phyloP scores from a whole-genome alignment of 1,284 basidiomycete genomes.

The Xanthoconium separans region DNA sequence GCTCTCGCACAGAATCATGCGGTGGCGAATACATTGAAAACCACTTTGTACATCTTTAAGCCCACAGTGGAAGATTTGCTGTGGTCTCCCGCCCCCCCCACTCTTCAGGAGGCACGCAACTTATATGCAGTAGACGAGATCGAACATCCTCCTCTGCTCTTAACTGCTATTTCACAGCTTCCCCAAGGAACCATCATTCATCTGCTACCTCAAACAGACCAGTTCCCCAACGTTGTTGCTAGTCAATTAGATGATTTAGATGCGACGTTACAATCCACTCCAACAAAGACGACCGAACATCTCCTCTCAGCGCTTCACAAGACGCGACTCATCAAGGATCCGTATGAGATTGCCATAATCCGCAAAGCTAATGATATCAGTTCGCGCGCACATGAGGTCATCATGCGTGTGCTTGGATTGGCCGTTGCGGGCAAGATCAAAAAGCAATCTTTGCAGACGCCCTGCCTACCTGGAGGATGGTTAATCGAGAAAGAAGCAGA shows the following conservation, averaged over 20 bases:
- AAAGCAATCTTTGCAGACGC: conserved; percentile 39
- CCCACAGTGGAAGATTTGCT: conserved; percentile 71
- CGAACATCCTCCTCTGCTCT: conserved; percentile 49
- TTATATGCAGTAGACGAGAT: conserved; percentile 61
- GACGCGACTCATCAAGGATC: conserved; percentile 76
- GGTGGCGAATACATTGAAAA: conserved; percentile 24
- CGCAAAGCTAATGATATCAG: conserved; percentile 80
- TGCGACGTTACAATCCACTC: conserved; percentile 43
- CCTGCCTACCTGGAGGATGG: conserved; percentile 74
- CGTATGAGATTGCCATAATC: conserved; percentile 72
- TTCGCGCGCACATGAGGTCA: conserved; percentile 82
- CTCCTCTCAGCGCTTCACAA: conserved; percentile 75
- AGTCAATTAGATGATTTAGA: conserved; percentile 16
- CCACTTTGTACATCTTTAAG: conserved; percentile 75
- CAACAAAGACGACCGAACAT: conserved; percentile 37
- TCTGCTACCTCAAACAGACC: conserved; percentile 55
- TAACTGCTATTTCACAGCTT: conserved; percentile 49
- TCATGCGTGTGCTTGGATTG: conserved; percentile 86
- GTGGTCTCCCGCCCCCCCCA: conserved; percentile 86
- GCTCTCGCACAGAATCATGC: background rate
- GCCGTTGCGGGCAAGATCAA: conserved; percentile 59
- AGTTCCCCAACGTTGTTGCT: conserved; percentile 53
- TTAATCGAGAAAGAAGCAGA: conserved; percentile 87
- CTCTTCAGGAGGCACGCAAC: conserved; percentile 53
- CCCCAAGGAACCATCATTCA: conserved; percentile 62